Conservation (phyloP, 2,329 filamentous ascomycete species). For the Talaromyces rugulosus region DNA sequence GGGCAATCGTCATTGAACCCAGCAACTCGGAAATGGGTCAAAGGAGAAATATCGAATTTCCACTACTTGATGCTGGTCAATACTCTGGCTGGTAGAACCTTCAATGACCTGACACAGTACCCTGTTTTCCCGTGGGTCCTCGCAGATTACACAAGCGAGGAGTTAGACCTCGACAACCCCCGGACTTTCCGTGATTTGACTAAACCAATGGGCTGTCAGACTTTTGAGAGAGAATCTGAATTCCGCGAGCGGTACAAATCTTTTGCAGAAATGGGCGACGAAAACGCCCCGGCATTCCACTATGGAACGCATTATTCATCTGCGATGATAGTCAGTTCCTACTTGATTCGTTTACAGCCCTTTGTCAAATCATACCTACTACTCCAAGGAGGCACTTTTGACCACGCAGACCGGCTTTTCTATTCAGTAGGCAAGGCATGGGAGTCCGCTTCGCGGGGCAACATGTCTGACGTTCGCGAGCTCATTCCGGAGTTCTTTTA, state of each 20-base stretch:
- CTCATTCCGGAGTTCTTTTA: constrained; percentile 97
- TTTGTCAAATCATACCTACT: constrained; percentile 95
- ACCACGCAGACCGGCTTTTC: constrained; percentile 92
- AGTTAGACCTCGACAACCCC: constrained; percentile 80
- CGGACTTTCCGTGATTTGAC: constrained; percentile 84
- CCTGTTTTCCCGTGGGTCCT: constrained; percentile 97
- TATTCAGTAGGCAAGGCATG: constrained; percentile 89
- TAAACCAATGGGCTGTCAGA: constrained; percentile 95
- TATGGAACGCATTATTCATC: constrained; percentile 99
- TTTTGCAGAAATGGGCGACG: constrained; percentile 84
- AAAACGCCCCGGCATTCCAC: constrained; percentile 74
- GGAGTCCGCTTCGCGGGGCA: constrained; percentile 82
- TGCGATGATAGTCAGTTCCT: constrained; percentile 97
- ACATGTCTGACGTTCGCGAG: constrained; percentile 91
- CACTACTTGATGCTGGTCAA: constrained; percentile 99
- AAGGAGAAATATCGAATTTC: constrained; percentile 95
- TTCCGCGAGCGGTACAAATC: constrained; percentile 82
- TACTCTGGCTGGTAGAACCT: constrained; percentile 92
- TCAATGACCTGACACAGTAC: constrained; percentile 97
- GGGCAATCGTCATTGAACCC: constrained; percentile 77
- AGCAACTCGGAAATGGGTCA: constrained; percentile 83
- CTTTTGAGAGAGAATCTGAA: constrained; percentile 66
- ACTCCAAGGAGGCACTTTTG: constrained; percentile 91
- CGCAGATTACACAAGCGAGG: constrained; percentile 91
- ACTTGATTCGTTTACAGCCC: constrained; percentile 88